phyloP scores from a whole-genome alignment of 164 flowering plant genomes.

The Liquidambar formosana region DNA sequence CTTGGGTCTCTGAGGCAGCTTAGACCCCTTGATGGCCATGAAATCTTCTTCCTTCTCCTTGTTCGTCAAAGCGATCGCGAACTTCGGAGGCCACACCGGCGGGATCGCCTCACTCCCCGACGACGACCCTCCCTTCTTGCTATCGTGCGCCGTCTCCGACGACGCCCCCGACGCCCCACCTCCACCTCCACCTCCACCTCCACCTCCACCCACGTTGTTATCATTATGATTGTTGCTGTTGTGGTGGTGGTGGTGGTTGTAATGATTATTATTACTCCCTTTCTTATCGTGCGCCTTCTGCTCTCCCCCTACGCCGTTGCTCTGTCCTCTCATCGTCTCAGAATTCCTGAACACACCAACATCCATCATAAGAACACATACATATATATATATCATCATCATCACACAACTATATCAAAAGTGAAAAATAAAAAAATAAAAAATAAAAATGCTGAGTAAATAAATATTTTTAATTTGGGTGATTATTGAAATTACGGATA shows the following conservation, averaged over 20 bases:
- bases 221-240: slow-evolving; percentile 15
- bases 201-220: slow-evolving; percentile 3
- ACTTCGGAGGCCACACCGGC: slow-evolving; percentile 83
- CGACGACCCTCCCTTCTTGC: slow-evolving; percentile 71
- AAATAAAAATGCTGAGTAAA: neutral
- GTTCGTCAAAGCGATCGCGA: slow-evolving; percentile 73
- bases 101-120: slow-evolving; percentile 60
- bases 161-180: slow-evolving; percentile 49
- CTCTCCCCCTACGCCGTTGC: slow-evolving; percentile 46
- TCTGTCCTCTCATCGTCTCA: slow-evolving; percentile 67
- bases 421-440: neutral
- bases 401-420: neutral
- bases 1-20: slow-evolving; percentile 91
- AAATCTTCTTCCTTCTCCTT: slow-evolving; percentile 98
- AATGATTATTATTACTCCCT: slow-evolving; percentile 18
- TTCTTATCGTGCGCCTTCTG: slow-evolving; percentile 38
- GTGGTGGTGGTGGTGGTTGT: slow-evolving; percentile 23
- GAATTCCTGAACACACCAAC: slow-evolving; percentile 41
- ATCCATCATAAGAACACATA: neutral
- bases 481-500: slow-evolving; percentile 24
- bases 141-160: slow-evolving; percentile 63
- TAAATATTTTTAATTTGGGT: neutral
- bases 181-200: neutral
- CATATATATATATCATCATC: neutral
- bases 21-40: slow-evolving; percentile 84